Conservation (phyloP, 306 rosid genomes). For the Glycine tomentella region DNA sequence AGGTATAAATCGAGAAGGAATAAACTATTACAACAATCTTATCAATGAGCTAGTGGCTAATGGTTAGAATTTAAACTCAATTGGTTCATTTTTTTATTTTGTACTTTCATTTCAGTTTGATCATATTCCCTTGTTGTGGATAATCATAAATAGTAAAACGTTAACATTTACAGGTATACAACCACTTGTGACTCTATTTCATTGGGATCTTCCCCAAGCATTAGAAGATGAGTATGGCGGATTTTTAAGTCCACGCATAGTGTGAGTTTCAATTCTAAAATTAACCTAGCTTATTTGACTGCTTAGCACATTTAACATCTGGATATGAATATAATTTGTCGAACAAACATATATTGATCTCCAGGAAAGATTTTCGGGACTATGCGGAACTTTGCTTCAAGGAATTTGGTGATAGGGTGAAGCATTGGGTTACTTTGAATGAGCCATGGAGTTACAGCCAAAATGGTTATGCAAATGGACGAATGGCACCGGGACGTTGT, state of each 20-base stretch:
- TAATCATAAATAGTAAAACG: too few species aligned
- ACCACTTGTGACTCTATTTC: constrained; percentile 63
- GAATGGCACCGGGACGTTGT: constrained; percentile 41
- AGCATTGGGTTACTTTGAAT: constrained; percentile 69
- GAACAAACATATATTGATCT: not conserved
- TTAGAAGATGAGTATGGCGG: constrained; percentile 68
- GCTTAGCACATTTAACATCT: not conserved
- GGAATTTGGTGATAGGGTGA: constrained; percentile 68
- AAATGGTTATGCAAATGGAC: constrained; percentile 50
- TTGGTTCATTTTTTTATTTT: not conserved
- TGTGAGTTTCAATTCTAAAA: constrained; percentile 22
- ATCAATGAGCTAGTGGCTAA: constrained; percentile 61
- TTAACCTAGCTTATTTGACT: not conserved
- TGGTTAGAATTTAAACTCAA: constrained; percentile 39
- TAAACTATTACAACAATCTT: constrained; percentile 64
- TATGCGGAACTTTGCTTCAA: constrained; percentile 44
- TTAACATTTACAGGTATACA: not conserved
- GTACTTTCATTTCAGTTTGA: too few species aligned
- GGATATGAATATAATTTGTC: not conserved
- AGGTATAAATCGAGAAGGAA: constrained; percentile 63
- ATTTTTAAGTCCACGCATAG: constrained; percentile 50
- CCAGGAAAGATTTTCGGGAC: constrained; percentile 42
- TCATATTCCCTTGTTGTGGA: too few species aligned
- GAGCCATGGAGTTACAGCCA: constrained; percentile 51
- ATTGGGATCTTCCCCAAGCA: constrained; percentile 73